phyloP scores from a whole-genome alignment of 2,329 filamentous ascomycete species.

The Colletotrichum sp. region DNA sequence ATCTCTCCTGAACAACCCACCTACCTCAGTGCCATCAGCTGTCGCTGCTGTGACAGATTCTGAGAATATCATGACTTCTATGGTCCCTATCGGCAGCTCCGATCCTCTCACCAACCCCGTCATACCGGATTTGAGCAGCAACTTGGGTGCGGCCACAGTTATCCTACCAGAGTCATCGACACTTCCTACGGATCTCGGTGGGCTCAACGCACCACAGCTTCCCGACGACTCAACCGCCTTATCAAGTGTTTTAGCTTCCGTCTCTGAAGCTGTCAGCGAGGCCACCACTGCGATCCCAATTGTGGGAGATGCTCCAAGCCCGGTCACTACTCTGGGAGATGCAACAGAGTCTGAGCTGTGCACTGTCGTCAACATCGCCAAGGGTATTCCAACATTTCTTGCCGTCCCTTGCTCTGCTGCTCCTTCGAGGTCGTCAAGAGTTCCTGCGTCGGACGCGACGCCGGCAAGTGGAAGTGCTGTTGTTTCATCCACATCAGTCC shows the following conservation, averaged over 20 bases:
- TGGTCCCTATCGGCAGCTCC: not conserved
- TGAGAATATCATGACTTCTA: not conserved
- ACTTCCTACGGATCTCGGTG: not conserved
- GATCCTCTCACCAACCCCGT: not conserved
- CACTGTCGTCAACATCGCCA: not conserved
- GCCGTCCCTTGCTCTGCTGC: not conserved
- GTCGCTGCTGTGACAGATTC: not conserved
- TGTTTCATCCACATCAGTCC: not conserved
- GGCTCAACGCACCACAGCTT: conserved; percentile 2
- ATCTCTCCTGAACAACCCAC: not conserved
- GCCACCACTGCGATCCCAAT: not conserved
- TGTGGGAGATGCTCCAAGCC: not conserved
- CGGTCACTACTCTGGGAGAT: not conserved
- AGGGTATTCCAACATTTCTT: not conserved
- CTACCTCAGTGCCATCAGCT: not conserved
- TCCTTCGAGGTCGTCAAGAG: not conserved
- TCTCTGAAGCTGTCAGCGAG: not conserved
- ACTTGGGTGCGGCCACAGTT: not conserved
- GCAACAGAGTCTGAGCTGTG: not conserved
- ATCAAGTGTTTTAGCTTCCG: not conserved
- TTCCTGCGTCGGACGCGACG: not conserved
- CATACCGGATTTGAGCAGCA: not conserved
- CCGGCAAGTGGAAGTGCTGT: not conserved
- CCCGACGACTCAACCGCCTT: not conserved
- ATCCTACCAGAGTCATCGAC: not conserved